Evolutionary conservation across 2,329 filamentous ascomycete species (phyloP).

Genomic region (Fusarium austroafricanum): DNA sequence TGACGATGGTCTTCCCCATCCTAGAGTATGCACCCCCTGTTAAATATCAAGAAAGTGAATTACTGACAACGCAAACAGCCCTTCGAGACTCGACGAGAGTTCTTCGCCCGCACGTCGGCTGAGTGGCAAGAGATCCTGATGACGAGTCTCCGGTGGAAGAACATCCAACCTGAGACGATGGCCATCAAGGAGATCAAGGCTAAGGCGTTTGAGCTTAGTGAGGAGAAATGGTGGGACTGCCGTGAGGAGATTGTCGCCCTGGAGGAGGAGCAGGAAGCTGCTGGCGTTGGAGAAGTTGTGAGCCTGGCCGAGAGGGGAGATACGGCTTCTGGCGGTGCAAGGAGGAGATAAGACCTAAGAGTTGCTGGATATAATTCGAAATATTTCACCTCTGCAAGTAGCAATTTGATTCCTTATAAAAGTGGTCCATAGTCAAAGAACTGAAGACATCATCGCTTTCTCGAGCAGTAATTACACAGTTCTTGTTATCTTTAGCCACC

Average conservation of each 20-base stretch:
- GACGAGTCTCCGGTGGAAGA: conserved; percentile 76
- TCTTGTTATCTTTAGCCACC: background rate
- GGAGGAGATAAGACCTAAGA: conserved; percentile 45
- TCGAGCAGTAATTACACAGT: background rate
- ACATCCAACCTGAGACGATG: conserved; percentile 73
- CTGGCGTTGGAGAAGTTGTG: conserved; percentile 94
- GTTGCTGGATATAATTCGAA: too few species aligned
- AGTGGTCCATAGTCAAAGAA: too few species aligned
- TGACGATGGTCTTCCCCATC: conserved; percentile 81
- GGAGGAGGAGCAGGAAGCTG: conserved; percentile 96
- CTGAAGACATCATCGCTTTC: too few species aligned
- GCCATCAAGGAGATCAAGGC: conserved; percentile 92
- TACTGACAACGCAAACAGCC: conserved; percentile 64
- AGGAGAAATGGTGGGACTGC: conserved; percentile 99
- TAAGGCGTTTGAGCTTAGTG: conserved; percentile 87
- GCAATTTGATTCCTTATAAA: too few species aligned
- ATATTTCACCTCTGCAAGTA: too few species aligned
- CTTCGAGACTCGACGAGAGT: conserved; percentile 91
- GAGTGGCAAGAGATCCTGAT: conserved; percentile 93
- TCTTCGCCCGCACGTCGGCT: conserved; percentile 87
- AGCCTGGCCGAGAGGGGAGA: conserved; percentile 80
- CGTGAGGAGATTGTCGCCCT: conserved; percentile 90
- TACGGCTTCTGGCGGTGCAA: conserved; percentile 55
- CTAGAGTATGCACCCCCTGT: conserved; percentile 57
- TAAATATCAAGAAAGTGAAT: background rate